Conservation (phyloP, 2,329 filamentous ascomycete species). For the Trichoderma sp. region DNA sequence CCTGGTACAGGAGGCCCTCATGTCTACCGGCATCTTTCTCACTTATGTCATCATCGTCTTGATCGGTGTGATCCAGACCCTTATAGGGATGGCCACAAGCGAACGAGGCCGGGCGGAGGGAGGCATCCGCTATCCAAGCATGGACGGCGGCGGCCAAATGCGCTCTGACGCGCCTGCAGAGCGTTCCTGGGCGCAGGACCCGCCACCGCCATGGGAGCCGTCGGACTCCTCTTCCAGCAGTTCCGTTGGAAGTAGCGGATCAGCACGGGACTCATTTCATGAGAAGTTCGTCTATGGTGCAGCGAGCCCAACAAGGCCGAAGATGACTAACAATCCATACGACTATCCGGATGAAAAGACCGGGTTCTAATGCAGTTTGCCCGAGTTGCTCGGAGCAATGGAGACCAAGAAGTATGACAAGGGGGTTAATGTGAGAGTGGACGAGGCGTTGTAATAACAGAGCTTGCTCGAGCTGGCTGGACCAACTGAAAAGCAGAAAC, state of each 20-base stretch:
- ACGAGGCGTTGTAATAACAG: not conserved
- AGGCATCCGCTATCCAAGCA: conserved; percentile 46
- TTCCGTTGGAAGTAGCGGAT: not conserved
- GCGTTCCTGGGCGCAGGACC: conserved; percentile 13
- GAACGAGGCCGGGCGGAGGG: conserved; percentile 59
- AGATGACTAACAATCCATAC: conserved; percentile 22
- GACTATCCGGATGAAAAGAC: conserved; percentile 18
- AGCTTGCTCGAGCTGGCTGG: conserved; percentile 9
- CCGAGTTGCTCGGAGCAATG: not conserved
- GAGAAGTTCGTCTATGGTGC: conserved; percentile 20
- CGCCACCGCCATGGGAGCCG: conserved; percentile 18
- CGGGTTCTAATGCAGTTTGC: not conserved
- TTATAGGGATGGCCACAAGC: conserved; percentile 59
- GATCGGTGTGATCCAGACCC: conserved; percentile 68
- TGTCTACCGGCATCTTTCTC: conserved; percentile 72
- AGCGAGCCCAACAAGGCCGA: not conserved
- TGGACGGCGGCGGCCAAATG: conserved; percentile 30
- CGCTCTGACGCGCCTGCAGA: conserved; percentile 32
- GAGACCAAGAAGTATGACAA: not conserved
- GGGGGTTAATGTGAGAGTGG: not conserved
- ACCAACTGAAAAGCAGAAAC: not conserved
- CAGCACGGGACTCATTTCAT: not conserved
- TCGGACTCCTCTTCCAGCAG: not conserved
- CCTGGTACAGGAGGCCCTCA: conserved; percentile 76
- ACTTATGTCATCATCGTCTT: conserved; percentile 79